Evolutionary conservation across 805 yeast genomes (phyloP).

Genomic region (Cyberlindnera suaveolens): DNA sequence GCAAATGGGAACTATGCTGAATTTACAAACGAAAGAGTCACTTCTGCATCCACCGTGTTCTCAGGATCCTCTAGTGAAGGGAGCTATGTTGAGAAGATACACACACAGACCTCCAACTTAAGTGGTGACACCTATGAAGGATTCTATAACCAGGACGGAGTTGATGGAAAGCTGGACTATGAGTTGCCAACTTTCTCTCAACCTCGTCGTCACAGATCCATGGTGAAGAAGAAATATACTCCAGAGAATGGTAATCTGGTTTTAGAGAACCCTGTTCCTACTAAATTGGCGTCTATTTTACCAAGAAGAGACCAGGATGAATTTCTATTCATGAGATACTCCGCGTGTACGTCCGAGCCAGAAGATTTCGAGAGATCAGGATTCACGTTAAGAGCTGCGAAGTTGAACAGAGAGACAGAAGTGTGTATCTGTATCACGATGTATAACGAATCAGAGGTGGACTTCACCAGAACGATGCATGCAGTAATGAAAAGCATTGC

Average conservation of each 20-base stretch:
- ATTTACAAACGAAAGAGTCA: conserved; percentile 22
- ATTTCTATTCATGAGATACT: conserved; percentile 91
- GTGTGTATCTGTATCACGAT: conserved; percentile 88
- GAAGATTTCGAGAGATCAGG: conserved; percentile 77
- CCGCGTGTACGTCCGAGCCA: conserved; percentile 94
- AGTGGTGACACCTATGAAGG: conserved; percentile 36
- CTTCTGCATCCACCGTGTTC: conserved; percentile 23
- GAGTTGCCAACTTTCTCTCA: conserved; percentile 27
- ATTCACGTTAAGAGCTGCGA: conserved; percentile 80
- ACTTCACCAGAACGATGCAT: conserved; percentile 90
- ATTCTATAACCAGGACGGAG: conserved; percentile 24
- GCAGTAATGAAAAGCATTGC: conserved; percentile 91
- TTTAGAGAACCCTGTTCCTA: conserved; percentile 91
- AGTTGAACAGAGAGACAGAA: conserved; percentile 86
- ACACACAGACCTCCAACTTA: conserved; percentile 14
- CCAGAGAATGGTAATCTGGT: conserved; percentile 79
- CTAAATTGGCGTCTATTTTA: conserved; percentile 74
- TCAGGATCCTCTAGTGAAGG: conserved; percentile 18
- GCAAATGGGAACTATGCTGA: conserved; percentile 30
- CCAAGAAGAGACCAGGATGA: conserved; percentile 89
- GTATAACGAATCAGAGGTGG: conserved; percentile 92
- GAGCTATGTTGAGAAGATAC: conserved; percentile 19
- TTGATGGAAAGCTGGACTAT: conserved; percentile 42
- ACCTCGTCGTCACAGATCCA: conserved; percentile 63
- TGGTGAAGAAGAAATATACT: conserved; percentile 65